Conservation (phyloP, 1,139 yeast species). For the Torulaspora pretoriensis region DNA sequence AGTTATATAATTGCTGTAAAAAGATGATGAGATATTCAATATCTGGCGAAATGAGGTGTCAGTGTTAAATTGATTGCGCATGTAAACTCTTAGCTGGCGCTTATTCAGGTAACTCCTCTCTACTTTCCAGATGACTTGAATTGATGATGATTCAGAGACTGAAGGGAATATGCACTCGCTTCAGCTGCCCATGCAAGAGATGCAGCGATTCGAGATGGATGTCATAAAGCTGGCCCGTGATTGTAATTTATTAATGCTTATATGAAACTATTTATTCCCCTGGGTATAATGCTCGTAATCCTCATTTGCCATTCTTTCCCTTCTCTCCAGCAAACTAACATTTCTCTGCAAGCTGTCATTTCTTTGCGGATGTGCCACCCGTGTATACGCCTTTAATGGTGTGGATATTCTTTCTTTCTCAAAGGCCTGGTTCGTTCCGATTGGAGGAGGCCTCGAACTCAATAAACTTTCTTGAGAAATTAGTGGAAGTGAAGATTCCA, state of each 20-base stretch:
- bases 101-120: no score
- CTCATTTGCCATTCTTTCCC: constrained; percentile 19
- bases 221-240: no score
- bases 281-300: constrained; percentile 15
- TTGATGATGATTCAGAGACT: no score
- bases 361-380: constrained; percentile 13
- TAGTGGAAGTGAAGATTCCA: constrained; percentile 1
- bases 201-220: no score
- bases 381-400: constrained; percentile 21
- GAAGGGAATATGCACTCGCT: no score
- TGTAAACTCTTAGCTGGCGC: no score
- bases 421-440: constrained; percentile 3
- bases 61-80: no score
- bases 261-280: constrained; percentile 2
- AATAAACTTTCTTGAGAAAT: not conserved
- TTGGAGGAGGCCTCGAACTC: constrained; percentile 11
- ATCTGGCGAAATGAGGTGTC: no score
- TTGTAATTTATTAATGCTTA: not conserved
- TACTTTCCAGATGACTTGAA: no score
- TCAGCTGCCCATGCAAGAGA: not conserved
- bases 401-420: constrained; percentile 15
- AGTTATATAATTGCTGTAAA: no score
- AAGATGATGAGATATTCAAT: no score
- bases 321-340: constrained; percentile 19
- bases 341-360: constrained; percentile 14